These are phyloP conservation scores for Phyllosticta citribraziliensis DNA, from an alignment of 2,329 filamentous ascomycete species.

Conservation along the genomic window DNA sequence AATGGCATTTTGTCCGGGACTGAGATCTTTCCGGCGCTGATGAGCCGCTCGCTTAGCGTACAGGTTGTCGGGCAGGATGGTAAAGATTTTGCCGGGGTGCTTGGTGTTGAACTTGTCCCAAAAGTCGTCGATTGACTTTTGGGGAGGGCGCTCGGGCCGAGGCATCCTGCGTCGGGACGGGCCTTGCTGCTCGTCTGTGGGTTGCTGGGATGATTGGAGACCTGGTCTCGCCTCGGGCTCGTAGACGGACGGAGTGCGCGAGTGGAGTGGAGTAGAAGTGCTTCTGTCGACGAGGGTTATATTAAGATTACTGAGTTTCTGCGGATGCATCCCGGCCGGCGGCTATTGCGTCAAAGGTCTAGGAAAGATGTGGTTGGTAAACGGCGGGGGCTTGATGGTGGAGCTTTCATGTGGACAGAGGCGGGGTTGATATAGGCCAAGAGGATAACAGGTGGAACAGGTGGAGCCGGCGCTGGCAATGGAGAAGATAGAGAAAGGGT, in stretches of 20 bases:
- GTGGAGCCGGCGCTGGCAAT: neutral
- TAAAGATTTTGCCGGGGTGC: slow-evolving; percentile 61
- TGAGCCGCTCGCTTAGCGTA: slow-evolving; percentile 41
- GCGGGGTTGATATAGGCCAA: slow-evolving; percentile 4
- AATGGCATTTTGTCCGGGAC: slow-evolving; percentile 44
- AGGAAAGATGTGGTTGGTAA: neutral
- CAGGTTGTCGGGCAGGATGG: slow-evolving; percentile 56
- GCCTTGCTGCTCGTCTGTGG: neutral
- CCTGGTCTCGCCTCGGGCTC: slow-evolving; percentile 14
- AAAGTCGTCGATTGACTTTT: slow-evolving; percentile 59
- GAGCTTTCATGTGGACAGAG: slow-evolving; percentile 1
- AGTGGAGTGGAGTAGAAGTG: slow-evolving; percentile 17
- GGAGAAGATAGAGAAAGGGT: slow-evolving; percentile 3
- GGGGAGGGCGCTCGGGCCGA: slow-evolving; percentile 36
- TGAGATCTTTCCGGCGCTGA: slow-evolving; percentile 36
- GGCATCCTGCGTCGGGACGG: slow-evolving; percentile 16
- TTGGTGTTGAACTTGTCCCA: slow-evolving; percentile 60
- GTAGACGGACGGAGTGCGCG: slow-evolving; percentile 26
- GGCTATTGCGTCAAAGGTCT: slow-evolving; percentile 4
- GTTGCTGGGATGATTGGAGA: slow-evolving; percentile 1
- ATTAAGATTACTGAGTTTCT: neutral
- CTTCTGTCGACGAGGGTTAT: slow-evolving; percentile 1
- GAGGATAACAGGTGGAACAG: neutral
- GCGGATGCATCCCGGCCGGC: neutral
- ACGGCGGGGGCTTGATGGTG: neutral